These are phyloP conservation scores for Mercurialis annua DNA, from an alignment of 345 rosid species.

Conservation along the genomic window DNA sequence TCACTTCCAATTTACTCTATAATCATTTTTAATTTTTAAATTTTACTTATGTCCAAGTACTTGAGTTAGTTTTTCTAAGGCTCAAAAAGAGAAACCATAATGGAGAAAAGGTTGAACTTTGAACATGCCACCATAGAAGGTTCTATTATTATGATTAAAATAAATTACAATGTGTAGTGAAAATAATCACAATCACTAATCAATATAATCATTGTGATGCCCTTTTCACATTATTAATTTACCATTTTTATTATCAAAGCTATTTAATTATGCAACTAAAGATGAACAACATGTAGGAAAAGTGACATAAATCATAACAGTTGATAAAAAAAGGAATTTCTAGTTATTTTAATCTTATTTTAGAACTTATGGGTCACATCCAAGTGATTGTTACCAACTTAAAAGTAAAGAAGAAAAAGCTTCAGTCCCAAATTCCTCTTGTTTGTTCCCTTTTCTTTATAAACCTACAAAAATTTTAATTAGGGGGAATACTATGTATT, in stretches of 20 bases:
- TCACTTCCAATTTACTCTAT: conserved; percentile 28
- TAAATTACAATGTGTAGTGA: background rate
- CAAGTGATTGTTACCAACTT: conserved; percentile 9
- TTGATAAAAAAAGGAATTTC: conserved; percentile 6
- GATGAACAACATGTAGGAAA: background rate
- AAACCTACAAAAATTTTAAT: too few relatives aligned
- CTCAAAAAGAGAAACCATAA: background rate
- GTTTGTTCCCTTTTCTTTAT: background rate
- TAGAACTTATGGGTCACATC: conserved; percentile 18
- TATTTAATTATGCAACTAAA: background rate
- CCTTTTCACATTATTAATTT: background rate
- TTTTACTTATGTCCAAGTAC: background rate
- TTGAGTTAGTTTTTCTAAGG: background rate
- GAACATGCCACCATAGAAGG: conserved; percentile 18
- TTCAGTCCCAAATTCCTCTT: background rate
- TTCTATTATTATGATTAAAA: conserved; percentile 14
- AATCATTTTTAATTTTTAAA: background rate
- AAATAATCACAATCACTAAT: background rate
- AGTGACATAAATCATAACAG: conserved; percentile 1
- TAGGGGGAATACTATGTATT: background rate
- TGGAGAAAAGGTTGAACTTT: background rate
- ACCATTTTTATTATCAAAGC: background rate
- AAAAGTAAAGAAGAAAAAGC: background rate
- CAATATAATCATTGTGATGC: conserved; percentile 17
- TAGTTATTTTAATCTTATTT: conserved; percentile 10